Conservation (phyloP, 495 filamentous ascomycete genomes). For the Lophiotrema nucula region DNA sequence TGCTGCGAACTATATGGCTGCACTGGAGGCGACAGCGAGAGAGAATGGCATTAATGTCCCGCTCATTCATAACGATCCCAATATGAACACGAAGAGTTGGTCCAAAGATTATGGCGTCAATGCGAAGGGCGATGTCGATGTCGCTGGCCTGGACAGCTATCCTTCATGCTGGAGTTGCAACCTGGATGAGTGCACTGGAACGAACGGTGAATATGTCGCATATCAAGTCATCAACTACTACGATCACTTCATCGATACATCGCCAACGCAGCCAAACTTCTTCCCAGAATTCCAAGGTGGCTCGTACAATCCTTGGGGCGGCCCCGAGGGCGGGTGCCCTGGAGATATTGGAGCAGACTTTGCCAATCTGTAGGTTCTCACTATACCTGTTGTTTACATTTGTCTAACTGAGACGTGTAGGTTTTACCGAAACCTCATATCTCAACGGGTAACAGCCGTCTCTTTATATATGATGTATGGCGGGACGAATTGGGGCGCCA, state of each 20-base stretch:
- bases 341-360: conserved; percentile 50
- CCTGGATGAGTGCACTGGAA: conserved; percentile 51
- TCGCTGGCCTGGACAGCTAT: conserved; percentile 58
- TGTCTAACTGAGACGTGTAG: no score
- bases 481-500: conserved; percentile 56
- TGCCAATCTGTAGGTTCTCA: conserved; percentile 54
- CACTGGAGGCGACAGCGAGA: conserved; percentile 51
- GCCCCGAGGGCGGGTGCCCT: conserved; percentile 52
- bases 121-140: conserved; percentile 57
- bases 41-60: conserved; percentile 56
- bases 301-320: conserved; percentile 62
- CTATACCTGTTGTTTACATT: not conserved
- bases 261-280: conserved; percentile 55
- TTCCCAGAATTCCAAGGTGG: conserved; percentile 66
- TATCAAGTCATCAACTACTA: conserved; percentile 52
- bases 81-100: conserved; percentile 46
- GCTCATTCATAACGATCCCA: conserved; percentile 54
- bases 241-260: conserved; percentile 46
- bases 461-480: conserved; percentile 57
- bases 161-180: conserved; percentile 64
- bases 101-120: conserved; percentile 47
- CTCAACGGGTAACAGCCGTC: conserved; percentile 46
- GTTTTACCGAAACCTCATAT: conserved; percentile 58
- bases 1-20: conserved; percentile 56
- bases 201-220: conserved; percentile 55